Base-by-base conservation (phyloP, 2,329 filamentous ascomycete genomes). In the Elsinoe ampelina region DNA sequence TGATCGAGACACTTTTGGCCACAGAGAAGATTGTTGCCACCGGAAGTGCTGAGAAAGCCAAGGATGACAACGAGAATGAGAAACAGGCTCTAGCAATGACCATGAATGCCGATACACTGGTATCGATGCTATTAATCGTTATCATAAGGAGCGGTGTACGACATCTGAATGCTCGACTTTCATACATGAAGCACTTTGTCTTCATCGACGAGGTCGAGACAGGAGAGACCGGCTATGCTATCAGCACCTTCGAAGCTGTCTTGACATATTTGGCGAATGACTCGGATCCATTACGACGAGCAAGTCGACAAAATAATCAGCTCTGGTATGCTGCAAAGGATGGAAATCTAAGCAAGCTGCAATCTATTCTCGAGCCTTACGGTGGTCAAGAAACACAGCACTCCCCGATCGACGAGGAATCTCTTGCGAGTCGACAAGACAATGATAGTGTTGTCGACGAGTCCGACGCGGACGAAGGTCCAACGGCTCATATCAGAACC, bases 131-230 rank as follows among this genome's bases (percentile, higher is more conserved):
- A 12, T 77, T 98, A 17, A 84, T 95, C 60, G 90, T 98, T 13
- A 87, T 98, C 10, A 97, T 98, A 59, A 82, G 92, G 61, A 89
- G 92, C 10, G 87, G 93, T 59, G 84, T 95, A 22, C 84, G 87
- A 58, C 86, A 96, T 70, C 76, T 98, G 7, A 89, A 95, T 64
- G 90, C 93, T 2, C 82, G 92, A 17, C 75, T 98, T 47, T 78
- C 87, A n/a, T 98, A 97, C 68, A 95, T 97, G 79, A 87, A 92
- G 42, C 89, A 95, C 66, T 98, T 96, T 67, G 93, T 96, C 63
- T 98, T 95, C 71, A 91, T 95, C 52, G 93, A 97, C 64, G 93
- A 98, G 71, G 90, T 98, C 7, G 93, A 98, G 63, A 95, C 84
- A 60, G 93, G 93, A 50, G 93, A 98, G 72, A 86, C 95, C 77